Base-by-base conservation (phyloP, 1,284 basidiomycete species). In the Mycena sp. region DNA sequence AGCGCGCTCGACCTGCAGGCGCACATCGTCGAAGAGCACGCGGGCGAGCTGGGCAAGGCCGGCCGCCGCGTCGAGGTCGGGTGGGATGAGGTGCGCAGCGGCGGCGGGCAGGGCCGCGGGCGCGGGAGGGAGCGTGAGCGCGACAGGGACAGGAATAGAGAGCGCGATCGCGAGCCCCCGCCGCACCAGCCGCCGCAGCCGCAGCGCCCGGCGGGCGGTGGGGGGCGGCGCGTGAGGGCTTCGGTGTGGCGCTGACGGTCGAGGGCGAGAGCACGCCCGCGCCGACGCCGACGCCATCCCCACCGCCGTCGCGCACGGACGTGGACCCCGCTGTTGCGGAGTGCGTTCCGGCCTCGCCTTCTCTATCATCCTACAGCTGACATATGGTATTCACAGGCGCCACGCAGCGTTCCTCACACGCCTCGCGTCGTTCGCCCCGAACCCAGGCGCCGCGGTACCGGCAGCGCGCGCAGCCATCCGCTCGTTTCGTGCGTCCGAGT, bases 1-100 rank as follows among this genome's bases (percentile, higher is more conserved):
- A 91, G 90, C 21, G 84, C 89, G 37, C 81, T 99, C 32, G 98
- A 99, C 73, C 88, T 98, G 50, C 91, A 97, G 77, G 96, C 91
- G 0, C 97, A 99, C 75, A 91, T 93, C 82, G 89, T 99, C 19
- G 89, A 92, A 62, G 87, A 89, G 71, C 97, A 99, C 71, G 92
- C 90, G 11, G 87, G 87, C 4, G 86, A 90, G 40, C 94, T 98
- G 89, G 88, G 86, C 16, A 78, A 90, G 1, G 84, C 89, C 21
- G 94, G 96, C 0, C 82, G 92, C 23, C 86, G 94, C 14, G 81
- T 99, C 7, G 85, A 91, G 60, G 87, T 94, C 2, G 90, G 90
- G 21, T 98, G 98, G 70, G 89, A 89, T 53, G 87, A 89, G 52
- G 76, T 78, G 6, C 41, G 29, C 21, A 21, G 6, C 12, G 4